Evolutionary conservation across 2,329 filamentous ascomycete species (phyloP).

Genomic region (Pseudopyricularia cyperi): DNA sequence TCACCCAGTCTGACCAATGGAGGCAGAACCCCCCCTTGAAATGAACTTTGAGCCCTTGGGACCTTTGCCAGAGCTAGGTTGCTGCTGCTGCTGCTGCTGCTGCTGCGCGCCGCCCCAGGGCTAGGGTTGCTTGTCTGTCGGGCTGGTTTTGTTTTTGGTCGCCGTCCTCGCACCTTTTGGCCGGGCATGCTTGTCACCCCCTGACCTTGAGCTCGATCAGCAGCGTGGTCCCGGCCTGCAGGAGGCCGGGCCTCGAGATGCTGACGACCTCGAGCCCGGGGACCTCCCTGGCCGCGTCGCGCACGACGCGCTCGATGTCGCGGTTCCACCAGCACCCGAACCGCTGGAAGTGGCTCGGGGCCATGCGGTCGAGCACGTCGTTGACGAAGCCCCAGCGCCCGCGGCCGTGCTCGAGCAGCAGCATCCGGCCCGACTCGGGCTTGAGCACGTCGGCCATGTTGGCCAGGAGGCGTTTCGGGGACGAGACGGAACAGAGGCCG

Average conservation of each 20-base stretch:
- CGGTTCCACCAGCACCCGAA: conserved; percentile 60
- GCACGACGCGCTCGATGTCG: conserved; percentile 42
- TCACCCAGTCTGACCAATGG: no score
- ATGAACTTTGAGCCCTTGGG: no score
- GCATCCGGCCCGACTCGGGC: conserved; percentile 43
- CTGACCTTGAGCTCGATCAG: conserved; percentile 41
- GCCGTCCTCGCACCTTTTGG: no score
- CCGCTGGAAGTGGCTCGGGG: conserved; percentile 39
- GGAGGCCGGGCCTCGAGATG: conserved; percentile 35
- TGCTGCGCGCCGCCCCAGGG: no score
- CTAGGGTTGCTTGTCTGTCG: no score
- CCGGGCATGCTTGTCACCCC: no score
- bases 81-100: no score
- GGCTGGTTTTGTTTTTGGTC: no score
- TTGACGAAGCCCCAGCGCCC: conserved; percentile 43
- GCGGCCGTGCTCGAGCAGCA: conserved; percentile 50
- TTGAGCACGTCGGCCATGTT: conserved; percentile 38
- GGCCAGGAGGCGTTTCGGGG: conserved; percentile 38
- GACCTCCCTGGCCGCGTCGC: conserved; percentile 29
- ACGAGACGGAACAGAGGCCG: conserved; percentile 48
- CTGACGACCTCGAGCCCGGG: conserved; percentile 44
- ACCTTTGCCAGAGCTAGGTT: no score
- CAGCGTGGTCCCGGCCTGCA: conserved; percentile 44
- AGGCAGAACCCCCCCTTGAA: no score
- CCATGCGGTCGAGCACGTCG: conserved; percentile 39